A percentile compares a stretch with the other conserved stretches of the same genome.
Conservation (phyloP, 2,329 filamentous ascomycete species). For the Trichoderma arundinaceum region DNA sequence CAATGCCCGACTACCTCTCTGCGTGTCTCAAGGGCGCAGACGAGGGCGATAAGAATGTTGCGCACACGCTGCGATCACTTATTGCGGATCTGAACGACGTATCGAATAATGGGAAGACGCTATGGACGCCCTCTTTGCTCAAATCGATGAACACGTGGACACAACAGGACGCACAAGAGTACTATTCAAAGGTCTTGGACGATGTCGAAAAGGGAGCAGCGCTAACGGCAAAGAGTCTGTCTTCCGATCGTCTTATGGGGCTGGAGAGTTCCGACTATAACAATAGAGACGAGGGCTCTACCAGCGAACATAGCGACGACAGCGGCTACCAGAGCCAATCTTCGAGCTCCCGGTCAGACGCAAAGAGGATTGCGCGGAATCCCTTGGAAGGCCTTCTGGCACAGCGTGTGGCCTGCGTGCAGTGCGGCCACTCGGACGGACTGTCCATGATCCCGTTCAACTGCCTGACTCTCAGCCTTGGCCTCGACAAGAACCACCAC, state of each 20-base stretch:
- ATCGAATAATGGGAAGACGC: conserved; percentile 72
- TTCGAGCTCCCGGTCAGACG: conserved; percentile 46
- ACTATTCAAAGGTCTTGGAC: conserved; percentile 88
- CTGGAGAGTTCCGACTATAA: conserved; percentile 12
- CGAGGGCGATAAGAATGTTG: conserved; percentile 45
- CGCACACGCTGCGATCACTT: conserved; percentile 64
- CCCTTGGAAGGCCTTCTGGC: conserved; percentile 87
- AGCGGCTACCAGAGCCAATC: conserved; percentile 61
- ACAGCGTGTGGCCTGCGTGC: conserved; percentile 85
- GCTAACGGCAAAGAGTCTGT: conserved; percentile 47
- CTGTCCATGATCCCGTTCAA: conserved; percentile 92
- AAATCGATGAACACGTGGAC: conserved; percentile 96
- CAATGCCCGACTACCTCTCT: conserved; percentile 70
- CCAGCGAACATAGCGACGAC: conserved; percentile 60
- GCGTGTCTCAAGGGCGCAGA: conserved; percentile 46
- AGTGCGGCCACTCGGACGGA: conserved; percentile 85
- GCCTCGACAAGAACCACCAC: conserved; percentile 64
- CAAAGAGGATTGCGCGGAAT: conserved; percentile 60
- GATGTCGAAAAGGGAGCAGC: conserved; percentile 79
- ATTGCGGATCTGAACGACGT: conserved; percentile 73
- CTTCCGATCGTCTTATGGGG: conserved; percentile 9
- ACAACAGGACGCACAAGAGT: conserved; percentile 97
- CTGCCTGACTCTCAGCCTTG: conserved; percentile 85
- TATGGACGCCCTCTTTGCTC: conserved; percentile 81
- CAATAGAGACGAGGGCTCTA: conserved; percentile 49